Base-by-base conservation (phyloP, 129 eudicot species). In the Logfia minima region DNA sequence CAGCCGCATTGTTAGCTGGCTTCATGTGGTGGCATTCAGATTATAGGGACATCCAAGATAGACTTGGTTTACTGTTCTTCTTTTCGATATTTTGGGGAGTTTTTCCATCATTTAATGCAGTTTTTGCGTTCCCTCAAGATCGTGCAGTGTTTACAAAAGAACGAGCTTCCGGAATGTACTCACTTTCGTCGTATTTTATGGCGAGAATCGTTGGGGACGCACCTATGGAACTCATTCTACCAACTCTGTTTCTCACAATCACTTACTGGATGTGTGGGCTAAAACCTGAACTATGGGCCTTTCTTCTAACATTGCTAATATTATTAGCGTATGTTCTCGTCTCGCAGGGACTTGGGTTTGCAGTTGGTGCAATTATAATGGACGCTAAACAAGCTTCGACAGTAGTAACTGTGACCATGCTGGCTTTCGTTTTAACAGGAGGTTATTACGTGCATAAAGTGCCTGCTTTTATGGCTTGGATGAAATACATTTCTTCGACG, bases 11-110 rank as follows among this genome's bases (percentile, higher is more conserved):
- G 31, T 76, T 95, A 68, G 88, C 90, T 28, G 99, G 97, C 29
- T 73, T 81, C 45, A 89, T 95, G 92, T 95, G 99, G 99, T 95
- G 99, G 99, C 99, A 88, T 68, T 91, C 96, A 0, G 94, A 92
- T 73, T 87, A 32, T 43, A 77, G 85, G 21, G 91, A 95, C 34
- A 56, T 92, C 28, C 99, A 92, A 72, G 99, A 94, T 55, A 83
- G 97, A 0, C 89, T 94, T 4, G 99, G 99, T 21, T 88, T 95
- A 13, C 84, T 95, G 14, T 95, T 89, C 88, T 88, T 92, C 81
- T 75, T 95, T 22, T 85, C 99, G 1, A 86, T 92, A 77, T 95
- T 95, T 35, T 95, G 99, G 99, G 99, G 99, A 0, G 97, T 95
- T 7, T 85, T 89, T 56, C 92, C 99, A 0, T 89, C 97, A 1